phyloP scores from a whole-genome alignment of 2,329 filamentous ascomycete species.

The Domatiomyces globalis region DNA sequence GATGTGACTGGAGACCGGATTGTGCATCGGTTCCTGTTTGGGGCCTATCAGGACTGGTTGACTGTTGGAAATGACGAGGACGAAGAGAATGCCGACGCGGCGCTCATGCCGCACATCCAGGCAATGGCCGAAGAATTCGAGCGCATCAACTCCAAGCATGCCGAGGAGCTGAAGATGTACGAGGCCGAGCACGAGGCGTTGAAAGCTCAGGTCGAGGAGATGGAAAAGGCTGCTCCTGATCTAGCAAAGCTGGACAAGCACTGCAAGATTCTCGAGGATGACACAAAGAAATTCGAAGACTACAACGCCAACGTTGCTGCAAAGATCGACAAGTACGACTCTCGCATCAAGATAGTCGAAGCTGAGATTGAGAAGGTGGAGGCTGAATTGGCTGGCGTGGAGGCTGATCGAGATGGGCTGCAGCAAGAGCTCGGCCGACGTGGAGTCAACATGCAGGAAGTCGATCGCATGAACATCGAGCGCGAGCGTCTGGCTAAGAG shows the following conservation, averaged over 20 bases:
- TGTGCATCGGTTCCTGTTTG: slow-evolving; percentile 81
- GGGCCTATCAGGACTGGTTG: slow-evolving; percentile 86
- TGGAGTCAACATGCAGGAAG: slow-evolving; percentile 93
- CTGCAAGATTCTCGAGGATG: slow-evolving; percentile 87
- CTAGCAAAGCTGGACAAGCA: slow-evolving; percentile 73
- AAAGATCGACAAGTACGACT: slow-evolving; percentile 79
- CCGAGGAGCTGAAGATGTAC: slow-evolving; percentile 67
- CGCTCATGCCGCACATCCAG: slow-evolving; percentile 71
- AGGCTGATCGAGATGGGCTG: slow-evolving; percentile 64
- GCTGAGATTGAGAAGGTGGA: slow-evolving; percentile 71
- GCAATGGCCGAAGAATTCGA: slow-evolving; percentile 83
- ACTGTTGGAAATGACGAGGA: slow-evolving; percentile 78
- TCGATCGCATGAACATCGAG: slow-evolving; percentile 96
- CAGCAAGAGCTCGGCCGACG: slow-evolving; percentile 82
- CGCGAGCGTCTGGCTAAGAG: slow-evolving; percentile 83
- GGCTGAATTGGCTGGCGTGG: slow-evolving; percentile 60
- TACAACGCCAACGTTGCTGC: slow-evolving; percentile 77
- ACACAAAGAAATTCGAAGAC: slow-evolving; percentile 86
- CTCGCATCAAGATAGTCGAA: slow-evolving; percentile 65
- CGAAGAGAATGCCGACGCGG: slow-evolving; percentile 66
- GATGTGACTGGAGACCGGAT: slow-evolving; percentile 84
- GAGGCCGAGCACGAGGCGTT: slow-evolving; percentile 75
- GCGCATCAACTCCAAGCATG: slow-evolving; percentile 66
- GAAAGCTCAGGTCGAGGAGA: slow-evolving; percentile 71
- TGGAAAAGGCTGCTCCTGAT: slow-evolving; percentile 75